A percentile compares a stretch with the other conserved stretches of the same genome.
These are phyloP conservation scores for Trametes versicolor DNA, from an alignment of 1,284 basidiomycete species.

Conservation along the genomic window DNA sequence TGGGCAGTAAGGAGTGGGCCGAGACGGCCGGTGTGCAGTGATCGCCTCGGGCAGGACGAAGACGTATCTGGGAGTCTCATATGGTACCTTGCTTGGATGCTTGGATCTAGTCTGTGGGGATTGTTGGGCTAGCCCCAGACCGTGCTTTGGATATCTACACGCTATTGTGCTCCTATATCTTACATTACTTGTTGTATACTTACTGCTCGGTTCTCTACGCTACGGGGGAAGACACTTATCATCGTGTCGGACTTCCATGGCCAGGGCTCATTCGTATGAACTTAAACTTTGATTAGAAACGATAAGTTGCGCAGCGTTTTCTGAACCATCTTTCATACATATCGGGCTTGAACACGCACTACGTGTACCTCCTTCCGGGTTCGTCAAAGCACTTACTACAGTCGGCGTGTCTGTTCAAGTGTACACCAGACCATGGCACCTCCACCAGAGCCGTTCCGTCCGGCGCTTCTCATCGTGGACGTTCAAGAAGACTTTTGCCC, in stretches of 20 bases:
- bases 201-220: not conserved
- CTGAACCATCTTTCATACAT: no score
- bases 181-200: constrained; percentile 6
- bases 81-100: not conserved
- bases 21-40: constrained; percentile 60
- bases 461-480: constrained; percentile 64
- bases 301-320: no score
- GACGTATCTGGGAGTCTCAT: not conserved
- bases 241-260: no score
- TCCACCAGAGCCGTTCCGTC: constrained; percentile 28
- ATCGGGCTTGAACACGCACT: no score
- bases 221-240: no score
- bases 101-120: not conserved
- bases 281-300: no score
- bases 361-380: no score
- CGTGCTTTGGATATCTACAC: not conserved
- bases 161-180: not conserved
- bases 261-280: no score
- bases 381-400: not conserved
- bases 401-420: constrained; percentile 10
- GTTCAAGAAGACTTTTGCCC: constrained; percentile 76
- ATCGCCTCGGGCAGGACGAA: not conserved
- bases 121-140: not conserved
- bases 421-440: constrained; percentile 10
- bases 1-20: constrained; percentile 90